A percentile compares a stretch with the other conserved stretches of the same genome.
Evolutionary conservation across 164 flowering plant genomes (phyloP).

Genomic region (Annona squamosa): DNA sequence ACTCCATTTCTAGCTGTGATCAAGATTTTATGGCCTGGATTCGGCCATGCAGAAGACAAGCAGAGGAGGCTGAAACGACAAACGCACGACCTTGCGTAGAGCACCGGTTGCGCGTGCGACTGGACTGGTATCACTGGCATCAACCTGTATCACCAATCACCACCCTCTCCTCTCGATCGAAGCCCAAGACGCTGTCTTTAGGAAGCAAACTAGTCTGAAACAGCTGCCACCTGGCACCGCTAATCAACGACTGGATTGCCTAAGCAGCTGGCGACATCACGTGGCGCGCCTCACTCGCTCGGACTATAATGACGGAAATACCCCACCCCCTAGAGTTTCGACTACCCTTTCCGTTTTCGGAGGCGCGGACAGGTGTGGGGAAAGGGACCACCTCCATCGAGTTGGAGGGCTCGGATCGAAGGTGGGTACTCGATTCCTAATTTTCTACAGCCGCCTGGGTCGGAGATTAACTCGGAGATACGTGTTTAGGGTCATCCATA

Average conservation of each 20-base stretch:
- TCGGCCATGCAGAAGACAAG: background rate
- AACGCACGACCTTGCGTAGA: background rate
- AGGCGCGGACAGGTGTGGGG: background rate
- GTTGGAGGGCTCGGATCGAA: background rate
- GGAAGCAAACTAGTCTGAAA: background rate
- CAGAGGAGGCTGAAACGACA: background rate
- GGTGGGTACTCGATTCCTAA: background rate
- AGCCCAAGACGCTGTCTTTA: background rate
- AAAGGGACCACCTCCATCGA: background rate
- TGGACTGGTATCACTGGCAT: background rate
- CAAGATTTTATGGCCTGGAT: background rate
- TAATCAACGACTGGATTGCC: background rate
- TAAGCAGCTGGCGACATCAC: background rate
- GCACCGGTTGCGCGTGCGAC: background rate
- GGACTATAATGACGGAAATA: background rate
- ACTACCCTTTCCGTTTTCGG: background rate
- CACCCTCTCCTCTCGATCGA: too few relatives aligned
- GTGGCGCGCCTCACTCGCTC: background rate
- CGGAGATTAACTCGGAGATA: background rate
- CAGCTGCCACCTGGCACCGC: background rate
- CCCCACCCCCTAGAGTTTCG: background rate
- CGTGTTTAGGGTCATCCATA: background rate
- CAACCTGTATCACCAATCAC: background rate
- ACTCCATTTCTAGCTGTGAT: too few relatives aligned
- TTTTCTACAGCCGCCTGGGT: too few relatives aligned